Base-by-base conservation (phyloP, 257 asterid genomes). In the Eustoma russellianum region DNA sequence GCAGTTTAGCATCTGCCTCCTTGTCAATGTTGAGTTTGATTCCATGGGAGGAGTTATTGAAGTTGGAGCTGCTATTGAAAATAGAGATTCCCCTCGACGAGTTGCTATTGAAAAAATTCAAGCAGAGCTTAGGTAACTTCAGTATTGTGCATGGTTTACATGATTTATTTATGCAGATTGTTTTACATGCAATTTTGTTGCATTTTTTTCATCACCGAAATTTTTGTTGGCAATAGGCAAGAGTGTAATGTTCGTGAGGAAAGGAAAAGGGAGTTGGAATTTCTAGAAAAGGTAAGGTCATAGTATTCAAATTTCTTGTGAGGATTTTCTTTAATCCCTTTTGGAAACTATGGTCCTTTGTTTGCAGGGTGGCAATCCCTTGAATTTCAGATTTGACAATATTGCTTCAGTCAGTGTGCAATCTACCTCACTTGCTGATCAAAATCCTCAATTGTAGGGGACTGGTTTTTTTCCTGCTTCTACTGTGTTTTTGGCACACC, bases 1-100 rank as follows among this genome's bases (percentile, higher is more conserved):
- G 83, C 81, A 69, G 71, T 71, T 66, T 86, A 66, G 77, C 76
- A 60, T 70, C 83, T 80, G 75, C 59, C 78, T 71, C 65, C 28
- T 83, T 83, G 94, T 83, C 83, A 73, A 83, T 81, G 87, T 94
- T 73, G 89, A 81, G 71, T 82, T 76, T 72, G 94, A 79, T 79
- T 86, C 90, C 66, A 89, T 89, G 97, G 97, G 89, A 61, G 92
- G 89, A 57, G 87, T 80, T 74, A 79, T 77, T 75, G 97, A 78
- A 70, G 82, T 83, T 44, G 88, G 87, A 79, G 88, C 74, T 75
- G 79, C 80, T 65, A 63, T 74, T 76, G 82, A 73, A 50, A 77
- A 66, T 60, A 83, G 65, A 70, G 69, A 85, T 71, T 81, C 97
- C 76, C 80, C 82, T 46, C 73, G 60, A 56, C 66, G 67, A 66